Evolutionary conservation across 257 asterid genomes (phyloP).

Genomic region (Dorcoceras hygrometricum): DNA sequence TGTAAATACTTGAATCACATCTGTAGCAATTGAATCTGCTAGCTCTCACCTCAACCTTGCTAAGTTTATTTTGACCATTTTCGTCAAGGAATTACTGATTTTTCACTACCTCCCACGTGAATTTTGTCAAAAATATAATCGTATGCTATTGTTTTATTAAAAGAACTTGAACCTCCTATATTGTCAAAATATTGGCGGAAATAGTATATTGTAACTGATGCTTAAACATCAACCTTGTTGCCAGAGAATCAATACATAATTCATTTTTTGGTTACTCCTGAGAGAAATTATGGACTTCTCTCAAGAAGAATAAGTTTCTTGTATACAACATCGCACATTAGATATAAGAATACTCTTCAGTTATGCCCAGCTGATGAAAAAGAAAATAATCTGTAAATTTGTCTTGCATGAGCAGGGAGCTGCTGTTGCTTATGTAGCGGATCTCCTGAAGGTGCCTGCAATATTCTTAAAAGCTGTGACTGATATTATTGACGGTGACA

Average conservation of each 20-base stretch:
- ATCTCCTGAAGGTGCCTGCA: conserved; percentile 74
- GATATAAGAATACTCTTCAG: background rate
- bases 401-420: conserved; percentile 67
- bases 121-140: background rate
- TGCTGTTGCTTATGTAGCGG: conserved; percentile 91
- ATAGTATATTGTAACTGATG: no score
- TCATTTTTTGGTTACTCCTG: no score
- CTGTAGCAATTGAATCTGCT: background rate
- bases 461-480: conserved; percentile 89
- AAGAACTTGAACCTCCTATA: background rate
- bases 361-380: conserved; percentile 1
- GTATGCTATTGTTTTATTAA: no score
- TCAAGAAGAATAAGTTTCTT: background rate
- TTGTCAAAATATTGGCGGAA: background rate
- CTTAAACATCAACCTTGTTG: no score
- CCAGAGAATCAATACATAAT: no score
- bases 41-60: background rate
- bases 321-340: background rate
- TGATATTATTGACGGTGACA: conserved; percentile 82
- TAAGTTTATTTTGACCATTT: background rate
- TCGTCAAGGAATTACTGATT: background rate
- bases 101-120: background rate
- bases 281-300: background rate
- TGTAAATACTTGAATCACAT: background rate
- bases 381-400: background rate